Evolutionary conservation across 352 stramenopile genomes (phyloP), one percentile per base, ranked within the genome.

Genomic region (Phytophthora macrochlamydospora): DNA sequence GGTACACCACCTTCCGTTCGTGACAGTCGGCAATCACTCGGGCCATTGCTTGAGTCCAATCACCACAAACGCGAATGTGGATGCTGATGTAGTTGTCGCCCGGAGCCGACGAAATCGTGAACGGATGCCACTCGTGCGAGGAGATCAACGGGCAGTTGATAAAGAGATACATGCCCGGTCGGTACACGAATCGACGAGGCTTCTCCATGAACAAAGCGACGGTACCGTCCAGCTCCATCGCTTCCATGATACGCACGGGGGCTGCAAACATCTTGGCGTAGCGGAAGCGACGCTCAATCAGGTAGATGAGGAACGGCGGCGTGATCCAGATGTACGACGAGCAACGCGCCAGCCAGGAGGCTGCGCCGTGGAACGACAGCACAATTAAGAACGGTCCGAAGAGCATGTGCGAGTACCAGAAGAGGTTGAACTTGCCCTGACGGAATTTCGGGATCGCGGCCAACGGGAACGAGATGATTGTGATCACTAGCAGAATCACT

Each of bases 41-140:
- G 24, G 73, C 71, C 51, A 96, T 73, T 1, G 79, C 81, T 50
- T 78, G 49, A 3, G 85, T 94, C 85, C 83, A 95, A 49, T 94
- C 87, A 50, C 89, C 85, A 33, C 79, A 81, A 2, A 79, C 82
- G 51, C 81, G 84, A 18, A 95, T 92, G 76, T 93, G 85, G 30
- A 95, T 77, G 50, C 81, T 91, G 40, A 94, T 68, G 54, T 92
- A 93, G 51, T 93, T 89, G 74, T 97, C 88, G 0, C 69, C 71
- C 24, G 91, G 91, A 38, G 89, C 89, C 12, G 86, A 96, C 31
- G 90, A 96, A 56, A 98, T 90, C 9, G 88, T 97, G 75, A 97
- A 98, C 48, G 92, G 91, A 55, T 98, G 92, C 91, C 91, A 97
- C 75, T 97, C 84, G 33, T 89, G 75, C 4, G 66, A 62, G 29